A percentile compares a stretch with the other conserved stretches of the same genome.
Evolutionary conservation across 2,329 filamentous ascomycete species (phyloP).

Genomic region (Botryotinia calthae): DNA sequence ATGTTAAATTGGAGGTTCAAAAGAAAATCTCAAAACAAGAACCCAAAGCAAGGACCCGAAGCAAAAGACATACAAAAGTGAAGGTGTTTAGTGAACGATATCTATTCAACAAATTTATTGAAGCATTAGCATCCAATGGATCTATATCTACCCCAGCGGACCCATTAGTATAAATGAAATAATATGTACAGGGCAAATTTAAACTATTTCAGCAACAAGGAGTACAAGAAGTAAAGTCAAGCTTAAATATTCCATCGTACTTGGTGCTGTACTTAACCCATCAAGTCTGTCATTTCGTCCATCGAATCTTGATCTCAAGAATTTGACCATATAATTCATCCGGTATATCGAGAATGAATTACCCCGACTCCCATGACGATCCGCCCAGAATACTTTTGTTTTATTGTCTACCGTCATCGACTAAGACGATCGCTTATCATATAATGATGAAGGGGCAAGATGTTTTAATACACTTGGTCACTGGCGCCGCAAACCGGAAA

Average conservation of each 20-base stretch:
- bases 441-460: background rate
- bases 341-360: background rate
- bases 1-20: background rate
- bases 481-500: background rate
- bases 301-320: background rate
- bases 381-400: background rate
- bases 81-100: background rate
- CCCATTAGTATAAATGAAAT: background rate
- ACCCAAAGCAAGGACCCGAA: background rate
- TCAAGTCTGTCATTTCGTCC: background rate
- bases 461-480: background rate
- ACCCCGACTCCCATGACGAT: background rate
- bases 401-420: background rate
- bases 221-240: background rate
- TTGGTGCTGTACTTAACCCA: background rate
- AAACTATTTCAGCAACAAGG: background rate
- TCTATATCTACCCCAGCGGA: background rate
- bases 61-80: background rate
- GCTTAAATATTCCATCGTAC: background rate
- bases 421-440: background rate
- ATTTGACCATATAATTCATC: background rate
- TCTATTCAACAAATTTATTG: background rate
- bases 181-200: background rate
- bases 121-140: background rate
- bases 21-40: background rate